phyloP scores from a whole-genome alignment of 768 basidiomycete genomes.

The Neoboletus magnificus region DNA sequence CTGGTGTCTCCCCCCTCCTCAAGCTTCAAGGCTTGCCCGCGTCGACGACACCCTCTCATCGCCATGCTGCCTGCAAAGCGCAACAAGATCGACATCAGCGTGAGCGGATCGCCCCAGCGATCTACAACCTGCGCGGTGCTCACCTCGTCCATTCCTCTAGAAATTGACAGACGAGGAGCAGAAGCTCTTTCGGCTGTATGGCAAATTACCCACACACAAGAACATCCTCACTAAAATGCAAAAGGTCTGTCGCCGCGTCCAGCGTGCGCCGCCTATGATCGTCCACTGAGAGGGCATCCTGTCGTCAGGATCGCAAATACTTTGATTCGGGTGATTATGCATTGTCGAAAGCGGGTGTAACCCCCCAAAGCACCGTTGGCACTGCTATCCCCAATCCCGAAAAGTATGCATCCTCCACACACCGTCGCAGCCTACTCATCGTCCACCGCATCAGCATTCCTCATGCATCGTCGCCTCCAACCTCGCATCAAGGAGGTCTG shows the following conservation, averaged over 20 bases:
- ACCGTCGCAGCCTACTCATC: background rate
- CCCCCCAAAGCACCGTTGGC: conserved; percentile 85
- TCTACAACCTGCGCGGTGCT: conserved; percentile 1
- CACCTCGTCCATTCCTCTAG: conserved; percentile 37
- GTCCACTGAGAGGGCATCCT: conserved; percentile 9
- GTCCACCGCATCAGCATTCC: conserved; percentile 62
- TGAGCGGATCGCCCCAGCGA: conserved; percentile 38
- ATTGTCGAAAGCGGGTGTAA: conserved; percentile 89
- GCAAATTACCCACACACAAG: conserved; percentile 92
- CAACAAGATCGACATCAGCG: conserved; percentile 94
- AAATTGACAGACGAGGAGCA: conserved; percentile 86
- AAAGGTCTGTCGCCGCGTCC: conserved; percentile 54
- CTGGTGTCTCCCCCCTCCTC: background rate
- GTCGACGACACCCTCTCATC: conserved; percentile 16
- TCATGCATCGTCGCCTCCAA: conserved; percentile 76
- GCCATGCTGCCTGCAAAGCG: conserved; percentile 73
- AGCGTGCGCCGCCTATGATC: background rate
- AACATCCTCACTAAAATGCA: conserved; percentile 92
- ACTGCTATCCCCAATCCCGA: conserved; percentile 98
- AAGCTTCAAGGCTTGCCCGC: conserved; percentile 19
- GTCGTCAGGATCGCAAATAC: conserved; percentile 91
- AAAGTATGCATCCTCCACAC: conserved; percentile 56
- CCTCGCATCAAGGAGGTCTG: conserved; percentile 49
- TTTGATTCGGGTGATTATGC: conserved; percentile 99
- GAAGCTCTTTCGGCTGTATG: conserved; percentile 91